Evolutionary conservation across 495 filamentous ascomycete genomes (phyloP).

Genomic region (Penicillium samsonianum): DNA sequence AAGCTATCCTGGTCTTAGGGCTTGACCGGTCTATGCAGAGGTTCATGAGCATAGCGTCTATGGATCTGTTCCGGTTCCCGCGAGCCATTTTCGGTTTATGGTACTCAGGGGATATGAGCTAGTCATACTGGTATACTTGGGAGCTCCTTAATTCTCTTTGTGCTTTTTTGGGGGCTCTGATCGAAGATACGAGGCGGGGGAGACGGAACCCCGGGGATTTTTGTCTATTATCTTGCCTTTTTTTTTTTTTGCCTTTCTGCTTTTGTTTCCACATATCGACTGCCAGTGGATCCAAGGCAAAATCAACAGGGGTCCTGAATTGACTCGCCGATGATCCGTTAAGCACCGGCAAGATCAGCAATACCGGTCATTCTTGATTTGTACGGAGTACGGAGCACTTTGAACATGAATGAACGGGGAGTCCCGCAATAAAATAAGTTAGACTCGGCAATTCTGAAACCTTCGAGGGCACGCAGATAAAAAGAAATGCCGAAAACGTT

Average conservation of each 20-base stretch:
- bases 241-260: background rate
- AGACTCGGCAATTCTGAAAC: conserved; percentile 27
- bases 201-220: background rate
- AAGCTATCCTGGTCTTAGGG: conserved; percentile 12
- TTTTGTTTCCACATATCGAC: background rate
- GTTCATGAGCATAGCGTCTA: conserved; percentile 16
- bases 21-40: conserved; percentile 19
- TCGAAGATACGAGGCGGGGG: too few relatives aligned
- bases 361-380: too few relatives aligned
- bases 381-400: background rate
- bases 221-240: background rate
- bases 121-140: background rate
- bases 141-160: background rate
- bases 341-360: background rate
- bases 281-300: background rate
- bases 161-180: background rate
- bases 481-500: conserved; percentile 29
- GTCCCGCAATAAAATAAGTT: conserved; percentile 3
- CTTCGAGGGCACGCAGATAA: conserved; percentile 6
- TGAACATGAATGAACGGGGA: conserved; percentile 6
- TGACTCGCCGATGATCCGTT: background rate
- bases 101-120: background rate
- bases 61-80: conserved; percentile 3
- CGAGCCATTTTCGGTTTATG: conserved; percentile 1
- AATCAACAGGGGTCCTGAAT: background rate